A percentile compares a stretch with the other conserved stretches of the same genome.
These are phyloP conservation scores for Simplicillium aogashimaense DNA, from an alignment of 2,329 filamentous ascomycete genomes.

Conservation along the genomic window DNA sequence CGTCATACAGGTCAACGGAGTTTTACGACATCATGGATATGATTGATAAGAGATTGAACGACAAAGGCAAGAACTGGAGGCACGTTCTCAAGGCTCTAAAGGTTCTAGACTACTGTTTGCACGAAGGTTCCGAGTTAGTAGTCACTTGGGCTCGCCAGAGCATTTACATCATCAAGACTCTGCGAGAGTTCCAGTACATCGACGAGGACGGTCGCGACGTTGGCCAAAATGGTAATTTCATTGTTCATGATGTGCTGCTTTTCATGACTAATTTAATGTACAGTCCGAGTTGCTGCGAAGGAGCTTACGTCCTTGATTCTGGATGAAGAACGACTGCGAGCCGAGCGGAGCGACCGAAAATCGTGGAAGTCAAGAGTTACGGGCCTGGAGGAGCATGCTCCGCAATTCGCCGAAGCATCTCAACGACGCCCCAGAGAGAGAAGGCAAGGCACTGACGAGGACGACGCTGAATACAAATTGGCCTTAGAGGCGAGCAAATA, in stretches of 20 bases:
- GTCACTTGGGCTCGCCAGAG: slow-evolving; percentile 98
- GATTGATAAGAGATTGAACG: slow-evolving; percentile 95
- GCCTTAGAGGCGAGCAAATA: slow-evolving; percentile 92
- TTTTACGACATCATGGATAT: slow-evolving; percentile 99
- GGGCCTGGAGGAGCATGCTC: slow-evolving; percentile 74
- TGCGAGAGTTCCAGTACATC: slow-evolving; percentile 93
- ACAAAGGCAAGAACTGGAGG: slow-evolving; percentile 99
- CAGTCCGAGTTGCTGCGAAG: slow-evolving; percentile 92
- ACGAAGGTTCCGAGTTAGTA: slow-evolving; percentile 92
- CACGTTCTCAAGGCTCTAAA: slow-evolving; percentile 97
- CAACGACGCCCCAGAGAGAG: slow-evolving; percentile 37
- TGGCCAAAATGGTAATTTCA: slow-evolving; percentile 76
- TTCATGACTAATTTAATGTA: slow-evolving; percentile 9
- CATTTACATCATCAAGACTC: slow-evolving; percentile 96
- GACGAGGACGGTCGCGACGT: slow-evolving; percentile 95
- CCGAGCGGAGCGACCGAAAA: slow-evolving; percentile 83
- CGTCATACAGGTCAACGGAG: slow-evolving; percentile 64
- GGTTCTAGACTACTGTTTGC: slow-evolving; percentile 93
- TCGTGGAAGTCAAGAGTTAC: slow-evolving; percentile 95
- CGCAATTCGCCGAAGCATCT: slow-evolving; percentile 23
- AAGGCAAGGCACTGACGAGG: slow-evolving; percentile 55
- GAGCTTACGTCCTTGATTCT: slow-evolving; percentile 86
- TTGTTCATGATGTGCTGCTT: neutral
- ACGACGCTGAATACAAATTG: slow-evolving; percentile 82
- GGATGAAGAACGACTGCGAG: slow-evolving; percentile 86